phyloP scores from a whole-genome alignment of 2,329 filamentous ascomycete genomes.

The Colletotrichum destructivum region DNA sequence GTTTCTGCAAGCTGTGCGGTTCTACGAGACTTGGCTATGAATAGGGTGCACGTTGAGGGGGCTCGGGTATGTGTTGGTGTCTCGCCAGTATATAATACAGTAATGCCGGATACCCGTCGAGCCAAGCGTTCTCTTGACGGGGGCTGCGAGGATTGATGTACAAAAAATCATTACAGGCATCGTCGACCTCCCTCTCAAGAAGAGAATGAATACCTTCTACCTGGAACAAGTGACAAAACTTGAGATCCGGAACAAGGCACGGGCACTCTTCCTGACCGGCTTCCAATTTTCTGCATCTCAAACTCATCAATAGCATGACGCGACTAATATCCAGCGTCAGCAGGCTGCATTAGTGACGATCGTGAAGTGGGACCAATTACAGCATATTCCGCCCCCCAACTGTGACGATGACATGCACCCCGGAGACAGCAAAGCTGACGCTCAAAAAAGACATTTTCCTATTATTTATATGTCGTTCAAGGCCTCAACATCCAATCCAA shows the following conservation, averaged over 20 bases:
- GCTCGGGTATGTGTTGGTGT: accelerated
- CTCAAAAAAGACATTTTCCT: accelerated
- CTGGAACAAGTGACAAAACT: too few species aligned
- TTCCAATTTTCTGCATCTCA: not conserved
- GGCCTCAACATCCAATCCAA: not conserved
- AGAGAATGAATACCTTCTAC: too few species aligned
- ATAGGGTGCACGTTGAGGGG: accelerated
- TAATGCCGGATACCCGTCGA: too few species aligned
- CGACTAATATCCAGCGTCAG: slow-evolving; percentile 3
- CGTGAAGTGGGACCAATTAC: not conserved
- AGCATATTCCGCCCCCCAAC: too few species aligned
- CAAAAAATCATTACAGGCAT: too few species aligned
- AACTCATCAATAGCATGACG: accelerated
- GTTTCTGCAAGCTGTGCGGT: slow-evolving; percentile 81
- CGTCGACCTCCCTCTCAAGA: too few species aligned
- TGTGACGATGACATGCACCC: not conserved
- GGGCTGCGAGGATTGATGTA: too few species aligned
- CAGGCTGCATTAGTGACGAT: slow-evolving; percentile 8
- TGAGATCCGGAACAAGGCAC: not conserved
- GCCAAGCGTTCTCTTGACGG: too few species aligned
- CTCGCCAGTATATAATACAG: not conserved
- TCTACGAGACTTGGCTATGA: slow-evolving; percentile 73
- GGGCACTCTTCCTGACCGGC: too few species aligned
- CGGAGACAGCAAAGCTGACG: too few species aligned
- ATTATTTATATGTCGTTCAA: accelerated